Evolutionary conservation across 768 basidiomycete genomes (phyloP), one percentile per base, ranked within the genome.

Genomic region (Trametes cinnabarina): DNA sequence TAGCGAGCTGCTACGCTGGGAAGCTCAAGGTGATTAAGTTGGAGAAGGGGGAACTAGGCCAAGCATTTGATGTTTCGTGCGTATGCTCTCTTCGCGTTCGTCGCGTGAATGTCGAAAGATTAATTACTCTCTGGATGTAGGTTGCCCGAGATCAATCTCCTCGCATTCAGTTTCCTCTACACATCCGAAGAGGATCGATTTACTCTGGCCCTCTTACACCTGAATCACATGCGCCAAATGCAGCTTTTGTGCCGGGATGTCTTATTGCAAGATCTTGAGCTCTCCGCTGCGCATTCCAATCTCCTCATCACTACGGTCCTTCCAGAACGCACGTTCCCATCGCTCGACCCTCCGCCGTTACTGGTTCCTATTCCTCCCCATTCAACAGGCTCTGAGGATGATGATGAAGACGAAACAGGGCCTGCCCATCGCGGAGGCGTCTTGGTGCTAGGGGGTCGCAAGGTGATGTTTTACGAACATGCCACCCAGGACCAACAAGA

Each of bases 1-100:
- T 89, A 19, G 82, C 81, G 22, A 84, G 82, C 70, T 82, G 84
- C 60, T 92, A 90, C 65, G 74, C 76, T 0, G 87, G 88, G 39
- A 90, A 83, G 65, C 77, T 94, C 42, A 90, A 83, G 65, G 74
- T 89, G 19, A 70, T 93, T 19, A 68, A 68, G 12, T 69, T 93
- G 20, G 75, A 82, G 50, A 77, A 79, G 15, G 87, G 87, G 11
- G 72, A 74, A 17, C 79, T 81, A 35, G 73, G 75, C n/a, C 67
- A 71, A 14, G 82, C 88, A 41, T 85, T 82, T 55, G 88, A 90
- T 66, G 76, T 79, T 55, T 78, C 80, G 89, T 90, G 65, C 62
- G 86, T 78, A 15, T 34, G 25, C 14, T 48, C 50, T 23, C 12
- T 35, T 47, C n/a, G 55, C 47, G 43, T 20, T 53, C 47, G 34